A percentile compares a stretch with the other conserved stretches of the same genome.
phyloP scores from a whole-genome alignment of 805 yeast species.

The Torulaspora maleeae region DNA sequence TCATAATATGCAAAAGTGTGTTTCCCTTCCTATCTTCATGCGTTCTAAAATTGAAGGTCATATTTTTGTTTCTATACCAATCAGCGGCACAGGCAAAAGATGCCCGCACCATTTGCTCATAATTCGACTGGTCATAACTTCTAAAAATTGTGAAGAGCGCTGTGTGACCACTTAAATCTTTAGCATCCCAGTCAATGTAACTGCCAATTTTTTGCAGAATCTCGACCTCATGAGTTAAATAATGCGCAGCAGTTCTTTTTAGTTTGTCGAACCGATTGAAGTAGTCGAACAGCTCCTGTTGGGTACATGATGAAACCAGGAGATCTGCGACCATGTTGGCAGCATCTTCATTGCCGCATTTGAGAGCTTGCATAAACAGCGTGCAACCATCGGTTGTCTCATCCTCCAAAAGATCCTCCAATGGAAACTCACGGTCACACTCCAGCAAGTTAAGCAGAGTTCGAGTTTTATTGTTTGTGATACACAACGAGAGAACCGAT shows the following conservation, averaged over 20 bases:
- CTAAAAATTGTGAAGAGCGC: slow-evolving; percentile 73
- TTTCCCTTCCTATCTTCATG: slow-evolving; percentile 75
- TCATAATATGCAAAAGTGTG: slow-evolving; percentile 68
- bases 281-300: slow-evolving; percentile 46
- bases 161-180: slow-evolving; percentile 66
- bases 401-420: slow-evolving; percentile 68
- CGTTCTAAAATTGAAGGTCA: slow-evolving; percentile 44
- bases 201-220: slow-evolving; percentile 52
- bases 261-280: slow-evolving; percentile 48
- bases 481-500: slow-evolving; percentile 62
- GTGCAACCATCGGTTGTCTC: slow-evolving; percentile 49
- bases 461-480: slow-evolving; percentile 43
- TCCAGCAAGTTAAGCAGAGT: slow-evolving; percentile 46
- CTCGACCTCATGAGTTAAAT: slow-evolving; percentile 52
- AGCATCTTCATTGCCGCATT: slow-evolving; percentile 45
- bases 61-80: slow-evolving; percentile 39
- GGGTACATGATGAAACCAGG: slow-evolving; percentile 40
- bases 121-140: slow-evolving; percentile 72
- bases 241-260: slow-evolving; percentile 68
- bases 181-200: slow-evolving; percentile 61
- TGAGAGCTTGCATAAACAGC: slow-evolving; percentile 59
- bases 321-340: slow-evolving; percentile 45
- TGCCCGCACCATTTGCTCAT: slow-evolving; percentile 43
- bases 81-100: slow-evolving; percentile 43
- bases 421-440: slow-evolving; percentile 47